Evolutionary conservation across 345 rosid species (phyloP), one percentile per base, ranked within the genome.

Genomic region (Combretum micranthum): DNA sequence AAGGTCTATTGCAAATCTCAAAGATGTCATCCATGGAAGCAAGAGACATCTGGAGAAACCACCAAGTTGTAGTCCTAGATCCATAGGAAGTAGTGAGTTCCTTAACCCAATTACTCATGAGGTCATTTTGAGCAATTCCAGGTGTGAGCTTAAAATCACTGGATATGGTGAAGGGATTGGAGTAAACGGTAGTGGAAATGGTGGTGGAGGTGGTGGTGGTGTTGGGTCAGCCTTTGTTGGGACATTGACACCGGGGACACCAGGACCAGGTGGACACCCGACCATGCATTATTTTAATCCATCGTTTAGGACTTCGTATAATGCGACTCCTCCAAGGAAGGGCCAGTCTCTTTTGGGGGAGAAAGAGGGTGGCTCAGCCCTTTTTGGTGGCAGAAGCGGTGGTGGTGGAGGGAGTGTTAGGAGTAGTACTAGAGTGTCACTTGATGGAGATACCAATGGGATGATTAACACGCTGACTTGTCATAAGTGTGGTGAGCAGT

Each of bases 81-180:
- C 99, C 57, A 89, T 93, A 18, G 99, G 99, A 22, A 93, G 99
- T 79, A 93, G 89, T 73, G 99, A 93, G 86, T 89, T 93, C 64
- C 87, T 88, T 6, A 93, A 93, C 83, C 99, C 97, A 50, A 83
- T 93, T 25, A 83, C 96, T 65, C 99, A 93, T 66, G 99, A 93
- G 64, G 97, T 93, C 26, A 80, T 93, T 20, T 82, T 93, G 44
- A 83, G 94, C 56, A 86, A 83, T 83, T 83, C 99, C 32, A 80
- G 84, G 57, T 93, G 99, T 63, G 97, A 88, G 87, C 94, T 93
- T 39, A 93, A 88, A 71, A 93, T 93, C 75, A 86, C 87, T 63
- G 92, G 95, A 19, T 80, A 79, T 66, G 83, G 85, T 69, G 90
- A 79, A 16, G 23, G 13, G 13, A 68, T 75, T 57, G 75, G 80